Evolutionary conservation across 2,329 filamentous ascomycete genomes (phyloP), one percentile per base, ranked within the genome.

Genomic region (Aspergillus chevalieri): DNA sequence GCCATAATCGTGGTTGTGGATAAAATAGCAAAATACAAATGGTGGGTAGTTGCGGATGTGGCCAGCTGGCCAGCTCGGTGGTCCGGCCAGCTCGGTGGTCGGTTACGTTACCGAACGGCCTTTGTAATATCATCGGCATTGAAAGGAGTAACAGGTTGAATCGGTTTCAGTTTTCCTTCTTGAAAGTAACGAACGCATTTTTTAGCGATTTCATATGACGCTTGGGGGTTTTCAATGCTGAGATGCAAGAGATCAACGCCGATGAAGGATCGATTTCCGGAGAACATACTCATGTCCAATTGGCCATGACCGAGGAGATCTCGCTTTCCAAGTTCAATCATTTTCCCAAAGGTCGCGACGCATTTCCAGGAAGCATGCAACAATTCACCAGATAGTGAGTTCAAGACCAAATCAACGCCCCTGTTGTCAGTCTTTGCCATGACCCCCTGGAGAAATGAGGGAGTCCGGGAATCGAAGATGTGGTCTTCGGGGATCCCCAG

Each of bases 351-450:
- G 3, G n/a, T 17, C 6, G 39, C 39, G 17, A 42, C 39, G 14
- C 39, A 42, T 12, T 42, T 17, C 19, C 39, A 42, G 6, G 39
- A 42, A 17, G 39, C 39, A 14, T 14, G 26, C 6, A 57, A 28
- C 4, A 50, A 21, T 22, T 47, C 46, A 6, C 55, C 55, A 8
- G 52, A 28, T 17, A 53, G 43, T 7, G 47, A 48, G 44, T 55
- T 55, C 17, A 57, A 24, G 10, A 55, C 46, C 3, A 55, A n/a
- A 44, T 53, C 45, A 17, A 54, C 47, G 6, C 52, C 49, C 3
- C 34, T 41, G 6, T 43, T 50, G 12, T 10, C 17, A 6, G 46
- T 46, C n/a, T 43, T 39, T 9, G 10, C 17, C 22, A 39, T 30
- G 14, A 54, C 15, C 6, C 41, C 15, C 4, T 14, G 9, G 3